Evolutionary conservation across 805 yeast species (phyloP).

Genomic region (Hagleromyces aurorensis): DNA sequence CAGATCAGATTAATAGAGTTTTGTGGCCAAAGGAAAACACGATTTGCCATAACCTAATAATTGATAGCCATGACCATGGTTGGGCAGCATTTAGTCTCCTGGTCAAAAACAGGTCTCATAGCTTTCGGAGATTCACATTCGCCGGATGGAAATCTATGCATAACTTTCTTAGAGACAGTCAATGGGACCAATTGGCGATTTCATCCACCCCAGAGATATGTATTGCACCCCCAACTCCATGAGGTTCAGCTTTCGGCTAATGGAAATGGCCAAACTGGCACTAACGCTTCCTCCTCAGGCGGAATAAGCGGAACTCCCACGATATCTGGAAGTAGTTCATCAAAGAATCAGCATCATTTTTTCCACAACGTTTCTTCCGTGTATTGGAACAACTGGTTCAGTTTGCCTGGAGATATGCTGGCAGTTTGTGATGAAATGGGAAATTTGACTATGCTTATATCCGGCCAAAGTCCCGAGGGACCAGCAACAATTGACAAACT

Average conservation of each 20-base stretch:
- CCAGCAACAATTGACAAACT: constrained; percentile 28
- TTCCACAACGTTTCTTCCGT: constrained; percentile 39
- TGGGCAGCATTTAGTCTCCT: constrained; percentile 38
- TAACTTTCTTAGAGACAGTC: constrained; percentile 64
- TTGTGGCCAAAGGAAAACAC: too few species aligned
- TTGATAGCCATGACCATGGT: constrained; percentile 15
- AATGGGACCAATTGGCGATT: constrained; percentile 78
- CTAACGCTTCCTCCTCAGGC: constrained; percentile 5
- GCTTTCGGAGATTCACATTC: constrained; percentile 50
- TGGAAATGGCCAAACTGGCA: constrained; percentile 11
- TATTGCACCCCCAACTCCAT: constrained; percentile 27
- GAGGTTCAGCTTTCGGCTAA: constrained; percentile 12
- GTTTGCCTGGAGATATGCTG: constrained; percentile 60
- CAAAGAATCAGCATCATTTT: constrained; percentile 19
- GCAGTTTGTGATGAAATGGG: constrained; percentile 73
- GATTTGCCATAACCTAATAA: too few species aligned
- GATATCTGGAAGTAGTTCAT: constrained; percentile 7
- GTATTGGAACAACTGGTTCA: constrained; percentile 57
- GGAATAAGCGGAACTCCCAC: constrained; percentile 11
- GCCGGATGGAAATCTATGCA: constrained; percentile 35
- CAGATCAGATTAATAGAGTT: too few species aligned
- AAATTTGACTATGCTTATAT: constrained; percentile 46
- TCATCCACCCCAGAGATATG: constrained; percentile 36
- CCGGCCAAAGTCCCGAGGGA: constrained; percentile 39
- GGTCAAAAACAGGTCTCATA: constrained; percentile 82